Evolutionary conservation across 495 filamentous ascomycete species (phyloP), one percentile per base, ranked within the genome.

Genomic region (Hypoxylon trugodes): DNA sequence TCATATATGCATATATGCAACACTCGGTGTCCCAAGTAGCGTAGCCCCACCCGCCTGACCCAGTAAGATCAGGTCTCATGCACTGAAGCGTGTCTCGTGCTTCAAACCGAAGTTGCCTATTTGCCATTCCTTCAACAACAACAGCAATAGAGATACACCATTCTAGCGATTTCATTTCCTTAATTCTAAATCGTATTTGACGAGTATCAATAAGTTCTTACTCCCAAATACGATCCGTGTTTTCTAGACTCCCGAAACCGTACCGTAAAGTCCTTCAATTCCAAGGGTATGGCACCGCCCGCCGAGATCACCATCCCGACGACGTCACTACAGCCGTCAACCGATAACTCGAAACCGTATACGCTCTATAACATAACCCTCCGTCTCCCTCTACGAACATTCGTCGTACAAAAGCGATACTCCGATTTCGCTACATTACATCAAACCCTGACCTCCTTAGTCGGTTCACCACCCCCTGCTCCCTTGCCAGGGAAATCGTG

Each of bases 301-400:
- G 80, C 90, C 69, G 88, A 93, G 62, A 90, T 97, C 74, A 84
- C 89, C 56, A 93, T 96, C 73, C 92, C 92, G 24, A 86, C 81
- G 26, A 89, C 91, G 7, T 88, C 84, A 55, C 77, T 89, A 47
- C 81, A 84, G 45, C 74, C 77, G 10, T 70, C 76, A 0, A 3
- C 72, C 50, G 77, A 80, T 38, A 80, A 78, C 26, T 74, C 81
- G 22, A 95, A 93, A 66, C 87, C 91, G 1, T 91, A 89, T 81
- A 98, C 95, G 1, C 77, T 91, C 76, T 98, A 98, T 83, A 91
- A 95, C 80, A 92, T 98, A 74, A 88, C 87, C 28, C 82, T 97
- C 65, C 89, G 90, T 57, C 87, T 94, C 3, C 93, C 95, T 6
- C 86, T 98, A 48, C 90, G 92, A 58, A 92, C 91, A 49, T 91